Conservation (phyloP, 2,329 filamentous ascomycete genomes). For the Pseudogymnoascus pannorum region DNA sequence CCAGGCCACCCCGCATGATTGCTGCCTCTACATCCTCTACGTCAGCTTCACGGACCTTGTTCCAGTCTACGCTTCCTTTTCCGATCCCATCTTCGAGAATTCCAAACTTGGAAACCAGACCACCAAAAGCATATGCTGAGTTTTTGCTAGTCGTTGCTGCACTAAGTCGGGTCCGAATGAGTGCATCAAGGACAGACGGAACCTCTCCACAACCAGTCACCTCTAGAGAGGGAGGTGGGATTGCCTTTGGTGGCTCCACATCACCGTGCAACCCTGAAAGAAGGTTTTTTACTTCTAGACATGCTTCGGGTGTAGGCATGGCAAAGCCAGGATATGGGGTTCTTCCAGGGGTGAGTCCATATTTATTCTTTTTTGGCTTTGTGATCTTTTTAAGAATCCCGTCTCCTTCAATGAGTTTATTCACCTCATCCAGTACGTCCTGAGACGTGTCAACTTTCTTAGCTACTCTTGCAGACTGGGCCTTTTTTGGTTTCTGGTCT, state of each 20-base stretch:
- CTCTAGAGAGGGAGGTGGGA: slow-evolving; percentile 62
- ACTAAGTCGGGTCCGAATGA: slow-evolving; percentile 46
- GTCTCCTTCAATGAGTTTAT: slow-evolving; percentile 10
- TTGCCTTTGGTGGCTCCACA: slow-evolving; percentile 54
- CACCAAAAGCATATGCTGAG: slow-evolving; percentile 58
- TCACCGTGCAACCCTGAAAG: slow-evolving; percentile 60
- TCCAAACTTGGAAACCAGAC: slow-evolving; percentile 58
- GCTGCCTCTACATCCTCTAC: slow-evolving; percentile 57
- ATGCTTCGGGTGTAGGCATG: slow-evolving; percentile 60
- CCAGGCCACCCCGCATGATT: slow-evolving; percentile 65
- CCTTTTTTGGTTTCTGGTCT: slow-evolving; percentile 5
- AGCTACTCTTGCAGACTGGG: background rate
- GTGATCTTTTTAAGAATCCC: slow-evolving; percentile 12
- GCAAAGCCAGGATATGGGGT: slow-evolving; percentile 63
- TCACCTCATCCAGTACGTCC: slow-evolving; percentile 14
- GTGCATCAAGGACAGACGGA: slow-evolving; percentile 45
- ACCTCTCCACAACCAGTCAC: slow-evolving; percentile 61
- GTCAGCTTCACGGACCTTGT: slow-evolving; percentile 55
- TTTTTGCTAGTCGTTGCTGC: slow-evolving; percentile 42
- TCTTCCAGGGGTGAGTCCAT: slow-evolving; percentile 46
- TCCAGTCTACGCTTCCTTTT: slow-evolving; percentile 68
- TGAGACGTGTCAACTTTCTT: slow-evolving; percentile 11
- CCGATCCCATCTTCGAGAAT: slow-evolving; percentile 54
- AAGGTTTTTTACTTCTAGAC: slow-evolving; percentile 59
- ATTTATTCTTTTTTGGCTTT: slow-evolving; percentile 34